These are phyloP conservation scores for Madurella fahalii DNA, from an alignment of 2,329 filamentous ascomycete species.

Conservation along the genomic window DNA sequence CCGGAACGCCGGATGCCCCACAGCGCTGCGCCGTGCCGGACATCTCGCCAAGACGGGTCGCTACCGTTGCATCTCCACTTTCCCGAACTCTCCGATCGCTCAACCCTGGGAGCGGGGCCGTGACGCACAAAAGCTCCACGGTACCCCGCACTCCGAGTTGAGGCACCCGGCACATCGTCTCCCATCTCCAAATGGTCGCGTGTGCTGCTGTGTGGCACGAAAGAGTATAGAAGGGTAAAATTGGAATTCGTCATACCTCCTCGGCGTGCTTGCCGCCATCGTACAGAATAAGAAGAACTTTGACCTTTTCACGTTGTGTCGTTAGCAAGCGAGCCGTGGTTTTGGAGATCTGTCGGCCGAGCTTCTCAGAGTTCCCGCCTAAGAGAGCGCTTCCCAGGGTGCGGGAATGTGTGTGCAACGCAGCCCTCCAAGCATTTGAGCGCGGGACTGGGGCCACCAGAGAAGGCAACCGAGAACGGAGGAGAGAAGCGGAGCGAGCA, in stretches of 20 bases:
- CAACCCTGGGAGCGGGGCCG: background rate
- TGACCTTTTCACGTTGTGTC: constrained; percentile 64
- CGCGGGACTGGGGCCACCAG: constrained; percentile 4
- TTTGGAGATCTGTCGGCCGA: background rate
- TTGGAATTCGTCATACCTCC: constrained; percentile 54
- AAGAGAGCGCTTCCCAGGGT: background rate
- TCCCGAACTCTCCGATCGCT: constrained; percentile 6
- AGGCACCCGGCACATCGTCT: background rate
- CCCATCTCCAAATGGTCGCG: background rate
- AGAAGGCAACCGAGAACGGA: constrained; percentile 11
- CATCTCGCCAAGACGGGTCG: constrained; percentile 1
- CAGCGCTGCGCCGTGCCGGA: background rate
- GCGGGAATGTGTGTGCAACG: constrained; percentile 1
- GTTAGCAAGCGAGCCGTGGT: constrained; percentile 48
- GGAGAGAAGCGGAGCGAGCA: constrained; percentile 12
- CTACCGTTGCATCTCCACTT: constrained; percentile 2
- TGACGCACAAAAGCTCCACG: constrained; percentile 1
- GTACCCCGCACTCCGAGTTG: constrained; percentile 12
- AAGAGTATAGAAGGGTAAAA: constrained; percentile 5
- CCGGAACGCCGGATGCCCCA: background rate
- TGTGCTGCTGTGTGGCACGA: background rate
- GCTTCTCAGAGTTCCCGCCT: background rate
- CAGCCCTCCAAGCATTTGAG: constrained; percentile 6
- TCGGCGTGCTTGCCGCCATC: constrained; percentile 86
- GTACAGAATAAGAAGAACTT: constrained; percentile 91